Evolutionary conservation across 768 basidiomycete genomes (phyloP).

Genomic region (Inosperma sp.): DNA sequence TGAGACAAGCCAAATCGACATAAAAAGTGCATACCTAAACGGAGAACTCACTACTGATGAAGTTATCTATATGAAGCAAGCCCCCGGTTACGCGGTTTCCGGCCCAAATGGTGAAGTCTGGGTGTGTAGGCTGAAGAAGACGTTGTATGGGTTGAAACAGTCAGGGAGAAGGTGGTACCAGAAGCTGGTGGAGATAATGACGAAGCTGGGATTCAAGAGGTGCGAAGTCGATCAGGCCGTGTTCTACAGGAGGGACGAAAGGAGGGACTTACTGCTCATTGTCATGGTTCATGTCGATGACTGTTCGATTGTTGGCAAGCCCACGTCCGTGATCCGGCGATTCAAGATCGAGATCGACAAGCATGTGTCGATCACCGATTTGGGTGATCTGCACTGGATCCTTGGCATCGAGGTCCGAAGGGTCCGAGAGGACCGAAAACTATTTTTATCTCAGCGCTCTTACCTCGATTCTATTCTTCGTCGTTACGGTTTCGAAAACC

Average conservation of each 20-base stretch:
- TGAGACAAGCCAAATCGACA: conserved; percentile 37
- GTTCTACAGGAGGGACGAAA: conserved; percentile 6
- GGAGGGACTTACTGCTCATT: conserved; percentile 7
- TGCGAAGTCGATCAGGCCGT: conserved; percentile 19
- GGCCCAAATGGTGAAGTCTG: background rate
- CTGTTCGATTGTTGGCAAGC: conserved; percentile 23
- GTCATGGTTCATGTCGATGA: conserved; percentile 31
- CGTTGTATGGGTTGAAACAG: conserved; percentile 21
- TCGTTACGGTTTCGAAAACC: conserved; percentile 24
- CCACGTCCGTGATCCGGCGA: conserved; percentile 12
- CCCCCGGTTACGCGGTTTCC: conserved; percentile 27
- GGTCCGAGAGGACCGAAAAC: conserved; percentile 13
- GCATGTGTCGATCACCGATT: conserved; percentile 20
- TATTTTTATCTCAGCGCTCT: conserved; percentile 22
- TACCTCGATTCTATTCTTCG: conserved; percentile 28
- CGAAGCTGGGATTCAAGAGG: conserved; percentile 12
- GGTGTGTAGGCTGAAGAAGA: conserved; percentile 26
- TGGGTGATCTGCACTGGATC: conserved; percentile 25
- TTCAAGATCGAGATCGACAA: conserved; percentile 23
- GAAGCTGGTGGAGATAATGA: conserved; percentile 15
- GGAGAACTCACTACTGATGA: conserved; percentile 30
- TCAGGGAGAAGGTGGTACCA: conserved; percentile 16
- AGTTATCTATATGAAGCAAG: conserved; percentile 41
- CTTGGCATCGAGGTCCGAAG: conserved; percentile 28
- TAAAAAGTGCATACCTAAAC: conserved; percentile 40